Conservation (phyloP, 305 asterid species). For the Plantago lanceolata region DNA sequence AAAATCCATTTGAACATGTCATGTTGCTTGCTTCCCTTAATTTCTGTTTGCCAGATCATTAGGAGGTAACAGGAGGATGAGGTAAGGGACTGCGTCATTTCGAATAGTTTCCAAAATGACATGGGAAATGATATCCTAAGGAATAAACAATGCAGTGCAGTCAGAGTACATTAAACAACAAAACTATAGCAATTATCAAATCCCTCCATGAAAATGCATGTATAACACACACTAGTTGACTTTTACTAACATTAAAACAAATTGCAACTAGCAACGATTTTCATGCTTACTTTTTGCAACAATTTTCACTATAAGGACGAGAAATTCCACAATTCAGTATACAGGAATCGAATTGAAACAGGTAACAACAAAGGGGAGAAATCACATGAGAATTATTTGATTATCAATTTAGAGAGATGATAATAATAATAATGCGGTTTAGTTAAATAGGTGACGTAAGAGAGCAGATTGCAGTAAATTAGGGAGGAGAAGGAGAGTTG, state of each 20-base stretch:
- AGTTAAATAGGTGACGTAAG: neutral
- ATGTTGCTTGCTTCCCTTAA: neutral
- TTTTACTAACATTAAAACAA: neutral
- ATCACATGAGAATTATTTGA: neutral
- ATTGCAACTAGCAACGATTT: neutral
- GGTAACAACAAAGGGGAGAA: neutral
- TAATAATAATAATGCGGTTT: neutral
- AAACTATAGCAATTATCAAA: neutral
- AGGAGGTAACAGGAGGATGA: neutral
- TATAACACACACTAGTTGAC: neutral
- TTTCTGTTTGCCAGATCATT: constrained; percentile 1
- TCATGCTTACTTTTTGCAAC: no score
- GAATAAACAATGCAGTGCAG: constrained; percentile 2
- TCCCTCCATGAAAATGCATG: neutral
- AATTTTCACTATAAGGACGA: no score
- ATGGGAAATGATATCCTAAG: neutral
- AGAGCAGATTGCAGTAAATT: neutral
- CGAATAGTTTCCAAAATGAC: neutral
- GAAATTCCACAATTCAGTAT: no score
- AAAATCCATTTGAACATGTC: neutral
- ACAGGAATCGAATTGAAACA: no score
- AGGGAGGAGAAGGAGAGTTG: neutral
- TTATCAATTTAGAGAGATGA: no score
- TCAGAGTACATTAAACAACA: neutral
- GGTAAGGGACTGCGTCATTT: constrained; percentile 5